Evolutionary conservation across 441 rosid genomes (phyloP).

Genomic region (Eutrema salsugineum): DNA sequence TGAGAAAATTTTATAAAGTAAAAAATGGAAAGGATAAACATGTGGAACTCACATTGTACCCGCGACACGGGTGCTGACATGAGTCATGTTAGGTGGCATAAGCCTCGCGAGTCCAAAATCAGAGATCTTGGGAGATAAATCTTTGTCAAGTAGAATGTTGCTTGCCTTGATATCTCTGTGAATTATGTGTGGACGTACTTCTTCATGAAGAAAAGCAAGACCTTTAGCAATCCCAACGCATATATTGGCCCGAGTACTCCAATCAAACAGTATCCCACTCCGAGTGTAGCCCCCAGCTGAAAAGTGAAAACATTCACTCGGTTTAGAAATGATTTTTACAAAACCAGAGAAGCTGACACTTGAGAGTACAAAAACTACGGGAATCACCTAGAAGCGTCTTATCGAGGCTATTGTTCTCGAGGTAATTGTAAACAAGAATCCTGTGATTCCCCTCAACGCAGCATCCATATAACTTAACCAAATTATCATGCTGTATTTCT

Average conservation of each 20-base stretch:
- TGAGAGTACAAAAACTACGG: neutral
- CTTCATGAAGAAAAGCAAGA: constrained; percentile 86
- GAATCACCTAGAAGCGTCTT: constrained; percentile 85
- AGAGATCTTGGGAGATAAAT: constrained; percentile 78
- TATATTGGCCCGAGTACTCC: constrained; percentile 66
- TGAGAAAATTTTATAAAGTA: neutral
- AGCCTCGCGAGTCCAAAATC: constrained; percentile 98
- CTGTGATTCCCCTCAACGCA: constrained; percentile 74
- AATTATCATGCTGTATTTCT: constrained; percentile 74
- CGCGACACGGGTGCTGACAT: constrained; percentile 95
- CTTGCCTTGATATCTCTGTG: constrained; percentile 98
- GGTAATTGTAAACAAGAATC: constrained; percentile 87
- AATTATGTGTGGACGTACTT: constrained; percentile 66
- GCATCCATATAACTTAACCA: constrained; percentile 91
- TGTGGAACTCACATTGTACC: constrained; percentile 81
- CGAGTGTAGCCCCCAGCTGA: constrained; percentile 56
- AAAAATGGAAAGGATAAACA: neutral
- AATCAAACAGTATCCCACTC: constrained; percentile 62
- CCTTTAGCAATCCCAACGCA: constrained; percentile 87
- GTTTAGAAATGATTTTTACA: constrained; percentile 2
- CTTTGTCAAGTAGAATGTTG: constrained; percentile 85
- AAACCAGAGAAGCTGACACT: constrained; percentile 2
- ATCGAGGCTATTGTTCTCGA: constrained; percentile 90
- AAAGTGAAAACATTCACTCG: constrained; percentile 36
- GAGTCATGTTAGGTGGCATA: constrained; percentile 80